Percentiles rank a stretch among this genome's conserved stretches.
Evolutionary conservation across 306 rosid species (phyloP).

Genomic region (Morella rubra): DNA sequence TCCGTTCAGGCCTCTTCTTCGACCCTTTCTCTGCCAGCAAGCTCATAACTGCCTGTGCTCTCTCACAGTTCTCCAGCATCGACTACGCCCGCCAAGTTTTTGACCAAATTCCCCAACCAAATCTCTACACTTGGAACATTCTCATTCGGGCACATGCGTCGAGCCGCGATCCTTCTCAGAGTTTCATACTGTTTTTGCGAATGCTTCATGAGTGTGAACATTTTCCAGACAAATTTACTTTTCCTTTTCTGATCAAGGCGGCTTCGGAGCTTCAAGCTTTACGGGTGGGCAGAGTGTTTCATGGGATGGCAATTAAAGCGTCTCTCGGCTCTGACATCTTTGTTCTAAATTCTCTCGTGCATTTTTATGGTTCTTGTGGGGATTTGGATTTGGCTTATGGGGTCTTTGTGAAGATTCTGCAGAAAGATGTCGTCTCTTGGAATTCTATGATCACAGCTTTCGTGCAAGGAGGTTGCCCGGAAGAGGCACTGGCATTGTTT

Average conservation of each 20-base stretch:
- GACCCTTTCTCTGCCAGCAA: constrained; percentile 51
- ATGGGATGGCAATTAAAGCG: constrained; percentile 58
- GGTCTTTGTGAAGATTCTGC: constrained; percentile 41
- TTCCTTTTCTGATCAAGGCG: constrained; percentile 59
- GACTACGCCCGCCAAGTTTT: constrained; percentile 54
- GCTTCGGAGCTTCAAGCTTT: constrained; percentile 55
- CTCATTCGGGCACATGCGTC: constrained; percentile 66
- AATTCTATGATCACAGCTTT: constrained; percentile 57
- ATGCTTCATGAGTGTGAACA: constrained; percentile 44
- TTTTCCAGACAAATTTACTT: constrained; percentile 53
- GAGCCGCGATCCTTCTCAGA: constrained; percentile 44
- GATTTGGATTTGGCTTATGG: constrained; percentile 44
- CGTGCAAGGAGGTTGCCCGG: constrained; percentile 42
- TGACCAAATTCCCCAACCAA: constrained; percentile 58
- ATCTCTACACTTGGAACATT: constrained; percentile 65
- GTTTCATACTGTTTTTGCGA: constrained; percentile 36
- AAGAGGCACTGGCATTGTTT: constrained; percentile 49
- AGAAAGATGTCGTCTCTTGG: constrained; percentile 62
- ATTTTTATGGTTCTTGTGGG: constrained; percentile 55
- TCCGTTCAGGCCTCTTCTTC: constrained; percentile 45
- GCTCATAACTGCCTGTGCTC: constrained; percentile 44
- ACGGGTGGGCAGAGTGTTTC: constrained; percentile 44
- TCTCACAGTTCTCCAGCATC: constrained; percentile 43
- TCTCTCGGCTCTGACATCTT: constrained; percentile 44
- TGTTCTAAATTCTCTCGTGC: constrained; percentile 54